These are phyloP conservation scores for Gastrolobium villosum DNA, from an alignment of 306 rosid genomes.

Conservation along the genomic window DNA sequence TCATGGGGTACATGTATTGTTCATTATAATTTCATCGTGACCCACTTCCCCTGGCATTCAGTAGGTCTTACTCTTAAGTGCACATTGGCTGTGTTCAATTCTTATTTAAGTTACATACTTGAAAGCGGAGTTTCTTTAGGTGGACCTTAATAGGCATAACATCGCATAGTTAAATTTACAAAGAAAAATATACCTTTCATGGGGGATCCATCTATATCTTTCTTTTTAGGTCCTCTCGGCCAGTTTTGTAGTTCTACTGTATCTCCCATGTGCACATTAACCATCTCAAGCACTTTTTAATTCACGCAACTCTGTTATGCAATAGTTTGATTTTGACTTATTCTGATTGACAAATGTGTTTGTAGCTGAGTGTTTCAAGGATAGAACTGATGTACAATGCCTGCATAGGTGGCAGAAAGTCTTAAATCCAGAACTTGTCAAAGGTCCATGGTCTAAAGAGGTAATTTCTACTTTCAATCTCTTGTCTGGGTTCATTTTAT, in stretches of 20 bases:
- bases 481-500: slow-evolving; percentile 31
- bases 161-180: slow-evolving; percentile 18
- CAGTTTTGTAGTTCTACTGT: not conserved
- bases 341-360: slow-evolving; percentile 49
- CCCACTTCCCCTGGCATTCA: slow-evolving; percentile 6
- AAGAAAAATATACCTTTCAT: not conserved
- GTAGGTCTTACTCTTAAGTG: slow-evolving; percentile 6
- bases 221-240: not conserved
- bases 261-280: not conserved
- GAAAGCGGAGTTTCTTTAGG: slow-evolving; percentile 4
- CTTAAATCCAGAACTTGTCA: slow-evolving; percentile 94
- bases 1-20: slow-evolving; percentile 21
- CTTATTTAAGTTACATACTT: not conserved
- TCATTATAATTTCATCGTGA: slow-evolving; percentile 3
- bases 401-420: slow-evolving; percentile 99
- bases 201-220: not conserved
- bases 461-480: slow-evolving; percentile 54
- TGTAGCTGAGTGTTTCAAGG: slow-evolving; percentile 95
- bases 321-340: slow-evolving; percentile 39
- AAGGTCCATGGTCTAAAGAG: slow-evolving; percentile 99
- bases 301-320: slow-evolving; percentile 36
- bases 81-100: not conserved
- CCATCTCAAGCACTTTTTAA: slow-evolving; percentile 14
- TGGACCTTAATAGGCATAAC: not conserved
- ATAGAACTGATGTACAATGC: slow-evolving; percentile 98